A percentile compares a stretch with the other conserved stretches of the same genome.
These are phyloP conservation scores for Cladosporium sp. DNA, from an alignment of 2,329 filamentous ascomycete species.

Conservation along the genomic window DNA sequence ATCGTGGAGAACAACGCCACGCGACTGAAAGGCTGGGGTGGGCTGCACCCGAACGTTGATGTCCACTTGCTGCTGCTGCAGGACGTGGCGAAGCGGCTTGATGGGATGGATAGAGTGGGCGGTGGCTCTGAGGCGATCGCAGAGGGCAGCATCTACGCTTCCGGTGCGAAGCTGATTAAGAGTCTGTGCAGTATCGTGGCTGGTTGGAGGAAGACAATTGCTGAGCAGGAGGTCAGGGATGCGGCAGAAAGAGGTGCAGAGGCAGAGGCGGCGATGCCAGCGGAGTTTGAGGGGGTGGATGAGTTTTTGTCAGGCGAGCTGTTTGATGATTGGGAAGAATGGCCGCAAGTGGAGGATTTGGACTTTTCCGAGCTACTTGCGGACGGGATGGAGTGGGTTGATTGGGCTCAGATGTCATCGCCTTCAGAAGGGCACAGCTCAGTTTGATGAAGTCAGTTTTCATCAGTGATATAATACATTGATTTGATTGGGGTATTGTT, in stretches of 20 bases:
- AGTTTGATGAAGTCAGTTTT: not conserved
- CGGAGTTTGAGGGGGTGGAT: constrained; percentile 1
- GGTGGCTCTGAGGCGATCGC: constrained; percentile 9
- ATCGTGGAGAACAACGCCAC: constrained; percentile 19
- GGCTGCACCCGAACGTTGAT: constrained; percentile 15
- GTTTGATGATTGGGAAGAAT: constrained; percentile 10
- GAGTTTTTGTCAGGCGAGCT: constrained; percentile 2
- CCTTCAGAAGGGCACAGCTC: not conserved
- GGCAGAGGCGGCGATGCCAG: not conserved
- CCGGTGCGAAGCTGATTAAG: constrained; percentile 15
- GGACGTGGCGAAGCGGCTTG: constrained; percentile 15
- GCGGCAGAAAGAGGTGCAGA: not conserved
- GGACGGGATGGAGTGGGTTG: constrained; percentile 10
- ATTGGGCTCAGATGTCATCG: constrained; percentile 8
- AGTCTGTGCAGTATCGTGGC: constrained; percentile 14
- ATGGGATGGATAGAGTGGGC: constrained; percentile 2
- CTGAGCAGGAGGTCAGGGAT: not conserved
- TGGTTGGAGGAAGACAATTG: constrained; percentile 15
- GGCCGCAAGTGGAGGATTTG: constrained; percentile 9
- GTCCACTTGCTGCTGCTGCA: constrained; percentile 15
- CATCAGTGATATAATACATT: not conserved
- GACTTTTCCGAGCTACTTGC: constrained; percentile 11
- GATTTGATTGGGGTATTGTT: too few species aligned
- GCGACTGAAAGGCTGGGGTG: constrained; percentile 19
- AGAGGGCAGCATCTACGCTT: constrained; percentile 15